These are phyloP conservation scores for Panellus pusillus DNA, from an alignment of 768 basidiomycete genomes.

Conservation along the genomic window DNA sequence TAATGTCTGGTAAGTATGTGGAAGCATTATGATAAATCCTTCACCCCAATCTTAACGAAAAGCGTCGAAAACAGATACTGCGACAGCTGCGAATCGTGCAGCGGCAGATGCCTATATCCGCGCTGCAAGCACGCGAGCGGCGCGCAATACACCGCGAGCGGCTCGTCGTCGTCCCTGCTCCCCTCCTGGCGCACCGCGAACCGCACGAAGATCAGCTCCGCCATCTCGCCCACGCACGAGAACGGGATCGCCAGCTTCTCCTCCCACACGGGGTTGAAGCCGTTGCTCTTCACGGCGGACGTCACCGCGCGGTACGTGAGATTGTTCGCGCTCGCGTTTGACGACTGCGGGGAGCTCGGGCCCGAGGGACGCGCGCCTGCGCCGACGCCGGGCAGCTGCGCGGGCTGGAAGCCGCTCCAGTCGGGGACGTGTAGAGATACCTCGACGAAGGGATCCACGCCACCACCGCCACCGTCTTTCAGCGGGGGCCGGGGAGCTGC, in stretches of 20 bases:
- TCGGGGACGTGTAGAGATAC: constrained; percentile 77
- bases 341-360: constrained; percentile 20
- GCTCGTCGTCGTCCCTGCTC: constrained; percentile 52
- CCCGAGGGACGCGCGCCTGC: not conserved
- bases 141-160: constrained; percentile 73
- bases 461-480: constrained; percentile 57
- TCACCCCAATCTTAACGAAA: constrained; percentile 68
- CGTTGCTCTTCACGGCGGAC: constrained; percentile 73
- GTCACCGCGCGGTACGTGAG: constrained; percentile 52
- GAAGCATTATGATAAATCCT: constrained; percentile 23
- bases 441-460: constrained; percentile 76
- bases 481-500: constrained; percentile 80
- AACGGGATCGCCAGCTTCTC: constrained; percentile 72
- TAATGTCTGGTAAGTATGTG: not conserved
- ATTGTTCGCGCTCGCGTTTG: constrained; percentile 36
- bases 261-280: constrained; percentile 92
- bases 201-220: constrained; percentile 80
- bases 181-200: constrained; percentile 74
- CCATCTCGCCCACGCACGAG: constrained; percentile 70
- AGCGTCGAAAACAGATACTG: constrained; percentile 94
- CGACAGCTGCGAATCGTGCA: constrained; percentile 84
- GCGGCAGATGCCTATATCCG: constrained; percentile 86
- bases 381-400: not conserved
- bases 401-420: constrained; percentile 41
- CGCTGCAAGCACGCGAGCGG: constrained; percentile 69